Conservation (phyloP, 2,329 filamentous ascomycete genomes). For the Fusarium circinatum region DNA sequence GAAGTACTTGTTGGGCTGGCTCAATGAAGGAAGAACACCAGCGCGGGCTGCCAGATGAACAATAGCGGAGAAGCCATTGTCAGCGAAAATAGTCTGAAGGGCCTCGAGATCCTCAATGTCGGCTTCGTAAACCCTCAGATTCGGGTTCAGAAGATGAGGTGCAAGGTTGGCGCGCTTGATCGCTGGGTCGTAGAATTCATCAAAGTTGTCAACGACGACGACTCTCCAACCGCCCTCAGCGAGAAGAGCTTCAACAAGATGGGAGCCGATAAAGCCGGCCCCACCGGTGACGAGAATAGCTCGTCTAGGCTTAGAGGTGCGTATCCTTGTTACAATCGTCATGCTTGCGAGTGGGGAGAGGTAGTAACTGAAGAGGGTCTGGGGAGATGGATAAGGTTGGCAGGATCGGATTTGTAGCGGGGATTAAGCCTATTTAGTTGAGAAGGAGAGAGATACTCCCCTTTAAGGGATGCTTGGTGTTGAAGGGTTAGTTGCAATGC, state of each 20-base stretch:
- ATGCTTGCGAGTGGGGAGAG: background rate
- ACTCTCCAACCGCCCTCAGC: conserved; percentile 15
- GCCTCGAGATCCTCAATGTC: conserved; percentile 7
- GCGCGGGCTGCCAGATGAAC: conserved; percentile 12
- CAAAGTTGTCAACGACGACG: conserved; percentile 9
- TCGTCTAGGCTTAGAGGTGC: background rate
- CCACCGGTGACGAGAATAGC: conserved; percentile 13
- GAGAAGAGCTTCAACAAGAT: conserved; percentile 11
- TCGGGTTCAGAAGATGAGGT: background rate
- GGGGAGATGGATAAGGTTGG: background rate
- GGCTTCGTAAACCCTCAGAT: conserved; percentile 4
- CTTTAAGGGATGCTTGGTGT: background rate
- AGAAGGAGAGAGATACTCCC: background rate
- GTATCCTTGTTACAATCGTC: conserved; percentile 13
- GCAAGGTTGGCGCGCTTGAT: conserved; percentile 19
- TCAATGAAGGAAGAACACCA: conserved; percentile 5
- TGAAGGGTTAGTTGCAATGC: background rate
- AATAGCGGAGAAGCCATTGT: background rate
- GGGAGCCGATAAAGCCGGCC: conserved; percentile 17
- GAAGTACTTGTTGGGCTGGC: background rate
- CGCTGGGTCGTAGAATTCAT: conserved; percentile 10
- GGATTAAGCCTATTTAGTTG: background rate
- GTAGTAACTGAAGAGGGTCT: background rate
- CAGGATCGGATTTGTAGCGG: background rate
- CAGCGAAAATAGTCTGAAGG: background rate